A percentile compares a stretch with the other conserved stretches of the same genome.
Conservation (phyloP, 2,329 filamentous ascomycete species). For the Fusarium sp. region DNA sequence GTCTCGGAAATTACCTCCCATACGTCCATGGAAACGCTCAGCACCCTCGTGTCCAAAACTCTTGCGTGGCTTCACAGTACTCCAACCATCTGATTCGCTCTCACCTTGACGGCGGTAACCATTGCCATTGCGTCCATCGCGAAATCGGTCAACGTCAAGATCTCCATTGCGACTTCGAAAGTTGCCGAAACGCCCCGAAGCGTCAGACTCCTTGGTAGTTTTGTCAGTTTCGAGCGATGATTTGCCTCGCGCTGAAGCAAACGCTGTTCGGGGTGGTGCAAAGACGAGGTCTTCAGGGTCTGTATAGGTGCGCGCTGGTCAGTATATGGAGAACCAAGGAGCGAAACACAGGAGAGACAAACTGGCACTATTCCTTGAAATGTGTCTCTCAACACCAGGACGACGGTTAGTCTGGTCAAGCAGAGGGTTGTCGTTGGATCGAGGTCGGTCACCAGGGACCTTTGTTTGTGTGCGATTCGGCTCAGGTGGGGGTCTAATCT, state of each 20-base stretch:
- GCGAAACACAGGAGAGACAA: slow-evolving; percentile 47
- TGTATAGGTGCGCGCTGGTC: slow-evolving; percentile 47
- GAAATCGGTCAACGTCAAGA: slow-evolving; percentile 62
- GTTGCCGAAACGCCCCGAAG: slow-evolving; percentile 68
- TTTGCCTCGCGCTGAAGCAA: slow-evolving; percentile 77
- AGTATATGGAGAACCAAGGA: slow-evolving; percentile 14
- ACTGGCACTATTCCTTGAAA: slow-evolving; percentile 69
- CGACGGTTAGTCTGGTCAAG: slow-evolving; percentile 65
- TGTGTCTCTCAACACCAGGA: slow-evolving; percentile 63
- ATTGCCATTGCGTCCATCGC: slow-evolving; percentile 61
- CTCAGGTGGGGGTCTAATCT: slow-evolving; percentile 58
- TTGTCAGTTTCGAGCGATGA: slow-evolving; percentile 67
- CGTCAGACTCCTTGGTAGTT: slow-evolving; percentile 61
- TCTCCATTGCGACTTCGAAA: slow-evolving; percentile 65
- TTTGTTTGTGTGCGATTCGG: slow-evolving; percentile 60
- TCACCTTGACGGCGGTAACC: slow-evolving; percentile 67
- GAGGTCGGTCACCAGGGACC: slow-evolving; percentile 57
- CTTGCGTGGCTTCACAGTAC: slow-evolving; percentile 77
- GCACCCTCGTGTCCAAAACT: slow-evolving; percentile 79
- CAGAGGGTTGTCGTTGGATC: slow-evolving; percentile 58
- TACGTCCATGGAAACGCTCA: slow-evolving; percentile 75
- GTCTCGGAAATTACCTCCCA: slow-evolving; percentile 63
- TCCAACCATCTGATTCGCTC: slow-evolving; percentile 78
- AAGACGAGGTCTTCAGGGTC: slow-evolving; percentile 85
- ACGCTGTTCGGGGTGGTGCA: slow-evolving; percentile 84